A percentile compares a stretch with the other conserved stretches of the same genome.
Evolutionary conservation across 176 grass and related monocot species (phyloP).

Genomic region (Eleusine coracana): DNA sequence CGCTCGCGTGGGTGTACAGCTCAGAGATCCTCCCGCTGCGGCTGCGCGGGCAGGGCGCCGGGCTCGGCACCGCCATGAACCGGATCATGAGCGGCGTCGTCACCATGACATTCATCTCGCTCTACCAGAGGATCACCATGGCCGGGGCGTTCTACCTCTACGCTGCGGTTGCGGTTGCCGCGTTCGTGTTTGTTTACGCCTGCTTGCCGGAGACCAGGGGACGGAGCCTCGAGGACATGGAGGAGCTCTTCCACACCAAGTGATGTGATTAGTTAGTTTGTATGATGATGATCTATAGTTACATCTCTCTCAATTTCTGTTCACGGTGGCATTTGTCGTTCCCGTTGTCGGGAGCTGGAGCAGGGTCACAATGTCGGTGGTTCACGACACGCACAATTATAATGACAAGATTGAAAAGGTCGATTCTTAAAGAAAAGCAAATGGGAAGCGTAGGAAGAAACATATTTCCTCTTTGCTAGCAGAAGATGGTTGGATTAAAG

Average conservation of each 20-base stretch:
- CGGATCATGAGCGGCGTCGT: conserved; percentile 52
- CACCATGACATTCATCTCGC: conserved; percentile 82
- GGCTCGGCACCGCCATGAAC: conserved; percentile 71
- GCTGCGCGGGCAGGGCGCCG: conserved; percentile 66
- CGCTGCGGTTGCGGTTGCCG: conserved; percentile 45
- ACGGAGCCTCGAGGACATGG: conserved; percentile 71
- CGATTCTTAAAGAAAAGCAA: too few relatives aligned
- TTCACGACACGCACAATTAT: too few relatives aligned
- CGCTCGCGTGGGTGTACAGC: conserved; percentile 75
- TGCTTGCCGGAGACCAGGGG: conserved; percentile 69
- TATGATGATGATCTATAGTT: background rate
- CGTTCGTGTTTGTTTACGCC: conserved; percentile 64
- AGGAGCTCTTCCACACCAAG: conserved; percentile 60
- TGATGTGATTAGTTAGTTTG: background rate
- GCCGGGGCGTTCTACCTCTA: conserved; percentile 73
- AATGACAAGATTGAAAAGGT: too few relatives aligned
- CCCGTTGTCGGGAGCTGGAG: too few relatives aligned
- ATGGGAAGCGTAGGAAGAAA: too few relatives aligned
- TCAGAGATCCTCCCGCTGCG: conserved; percentile 73
- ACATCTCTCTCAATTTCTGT: too few relatives aligned
- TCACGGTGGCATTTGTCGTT: too few relatives aligned
- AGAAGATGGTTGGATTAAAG: too few relatives aligned
- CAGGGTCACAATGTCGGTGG: too few relatives aligned
- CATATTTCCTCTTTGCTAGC: too few relatives aligned
- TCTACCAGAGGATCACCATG: conserved; percentile 67